phyloP scores from a whole-genome alignment of 352 stramenopile species.

The Phytophthora constricta region DNA sequence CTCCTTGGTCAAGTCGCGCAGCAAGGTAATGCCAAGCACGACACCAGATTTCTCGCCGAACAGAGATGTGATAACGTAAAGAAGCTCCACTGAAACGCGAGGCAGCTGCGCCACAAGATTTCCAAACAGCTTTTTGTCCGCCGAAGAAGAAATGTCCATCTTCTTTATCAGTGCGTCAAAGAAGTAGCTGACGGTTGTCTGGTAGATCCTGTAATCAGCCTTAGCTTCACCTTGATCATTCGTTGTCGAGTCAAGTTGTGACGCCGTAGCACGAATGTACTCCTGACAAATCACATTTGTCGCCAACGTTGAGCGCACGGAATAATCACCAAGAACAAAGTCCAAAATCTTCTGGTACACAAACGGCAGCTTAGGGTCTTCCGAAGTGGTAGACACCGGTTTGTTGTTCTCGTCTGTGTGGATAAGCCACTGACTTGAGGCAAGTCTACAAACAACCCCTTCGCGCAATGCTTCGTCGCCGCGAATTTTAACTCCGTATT shows the following conservation, averaged over 20 bases:
- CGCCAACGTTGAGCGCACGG: slow-evolving; percentile 55
- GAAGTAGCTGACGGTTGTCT: slow-evolving; percentile 57
- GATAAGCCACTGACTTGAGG: slow-evolving; percentile 67
- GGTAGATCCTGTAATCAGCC: slow-evolving; percentile 46
- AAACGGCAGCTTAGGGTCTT: slow-evolving; percentile 49
- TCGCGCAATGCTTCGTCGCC: slow-evolving; percentile 70
- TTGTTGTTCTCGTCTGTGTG: slow-evolving; percentile 54
- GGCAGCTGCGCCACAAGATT: slow-evolving; percentile 61
- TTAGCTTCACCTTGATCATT: slow-evolving; percentile 4
- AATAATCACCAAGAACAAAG: slow-evolving; percentile 68
- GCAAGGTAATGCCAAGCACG: slow-evolving; percentile 73
- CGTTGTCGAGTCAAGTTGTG: slow-evolving; percentile 16
- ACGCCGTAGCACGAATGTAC: slow-evolving; percentile 59
- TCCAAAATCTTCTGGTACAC: slow-evolving; percentile 76
- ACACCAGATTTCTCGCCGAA: slow-evolving; percentile 65
- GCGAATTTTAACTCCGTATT: slow-evolving; percentile 73
- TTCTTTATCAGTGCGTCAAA: slow-evolving; percentile 47
- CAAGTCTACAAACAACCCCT: slow-evolving; percentile 71
- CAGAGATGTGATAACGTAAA: slow-evolving; percentile 53
- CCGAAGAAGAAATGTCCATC: slow-evolving; percentile 64
- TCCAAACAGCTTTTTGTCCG: slow-evolving; percentile 78
- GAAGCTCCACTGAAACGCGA: slow-evolving; percentile 62
- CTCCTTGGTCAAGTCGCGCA: slow-evolving; percentile 77
- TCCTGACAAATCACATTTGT: slow-evolving; percentile 66
- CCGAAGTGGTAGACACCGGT: slow-evolving; percentile 1